A percentile compares a stretch with the other conserved stretches of the same genome.
phyloP scores from a whole-genome alignment of 192 early-diverging fungal species.

The Gaertneriomyces sp. region DNA sequence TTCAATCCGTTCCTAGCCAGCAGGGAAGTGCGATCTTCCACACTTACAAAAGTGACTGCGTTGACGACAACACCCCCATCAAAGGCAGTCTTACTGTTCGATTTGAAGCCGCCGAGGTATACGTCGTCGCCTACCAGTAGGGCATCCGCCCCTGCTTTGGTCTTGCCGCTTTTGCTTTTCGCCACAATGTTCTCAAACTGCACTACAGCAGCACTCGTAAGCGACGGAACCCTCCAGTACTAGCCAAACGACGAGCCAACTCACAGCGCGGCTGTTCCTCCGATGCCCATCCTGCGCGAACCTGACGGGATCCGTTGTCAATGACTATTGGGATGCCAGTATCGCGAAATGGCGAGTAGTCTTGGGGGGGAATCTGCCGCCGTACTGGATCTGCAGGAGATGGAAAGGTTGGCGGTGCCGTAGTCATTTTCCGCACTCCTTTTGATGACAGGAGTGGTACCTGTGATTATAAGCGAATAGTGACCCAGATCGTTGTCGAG shows the following conservation, averaged over 20 bases:
- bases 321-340: constrained; percentile 56
- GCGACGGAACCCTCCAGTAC: background rate
- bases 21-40: background rate
- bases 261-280: constrained; percentile 57
- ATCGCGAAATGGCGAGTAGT: constrained; percentile 12
- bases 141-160: constrained; percentile 32
- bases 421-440: too few species aligned
- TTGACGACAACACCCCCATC: constrained; percentile 67
- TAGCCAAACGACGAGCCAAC: constrained; percentile 9
- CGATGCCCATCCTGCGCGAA: constrained; percentile 79
- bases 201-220: constrained; percentile 38
- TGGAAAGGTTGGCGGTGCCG: background rate
- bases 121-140: constrained; percentile 69
- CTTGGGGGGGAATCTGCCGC: constrained; percentile 4
- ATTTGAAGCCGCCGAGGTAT: constrained; percentile 43
- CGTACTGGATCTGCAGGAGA: background rate
- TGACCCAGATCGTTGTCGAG: too few species aligned
- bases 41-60: constrained; percentile 67
- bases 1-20: background rate
- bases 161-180: constrained; percentile 61
- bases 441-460: too few species aligned
- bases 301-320: constrained; percentile 73
- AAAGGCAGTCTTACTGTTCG: constrained; percentile 60
- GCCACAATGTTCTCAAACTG: constrained; percentile 69
- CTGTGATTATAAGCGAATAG: too few species aligned